These are phyloP conservation scores for Pilasporangium apinafurcum DNA, from an alignment of 352 stramenopile species.

Conservation along the genomic window DNA sequence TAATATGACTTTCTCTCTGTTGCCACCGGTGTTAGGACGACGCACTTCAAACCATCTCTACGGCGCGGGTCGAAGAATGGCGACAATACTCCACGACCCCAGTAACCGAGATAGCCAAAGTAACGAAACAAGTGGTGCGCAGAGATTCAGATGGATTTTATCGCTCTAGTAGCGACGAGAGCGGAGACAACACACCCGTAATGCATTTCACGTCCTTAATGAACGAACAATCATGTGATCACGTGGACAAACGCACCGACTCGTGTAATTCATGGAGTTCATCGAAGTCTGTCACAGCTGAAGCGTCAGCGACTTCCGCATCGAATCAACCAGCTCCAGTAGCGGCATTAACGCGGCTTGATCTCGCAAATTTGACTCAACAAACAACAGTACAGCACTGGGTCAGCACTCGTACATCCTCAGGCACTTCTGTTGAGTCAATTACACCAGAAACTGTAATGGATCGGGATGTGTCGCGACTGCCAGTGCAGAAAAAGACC, in stretches of 20 bases:
- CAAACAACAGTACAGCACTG: neutral
- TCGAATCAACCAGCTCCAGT: too few species aligned
- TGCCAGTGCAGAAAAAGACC: constrained; percentile 12
- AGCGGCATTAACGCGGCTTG: constrained; percentile 6
- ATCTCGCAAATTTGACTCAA: constrained; percentile 4
- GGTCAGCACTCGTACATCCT: neutral
- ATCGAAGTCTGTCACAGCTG: too few species aligned
- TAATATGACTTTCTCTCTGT: too few species aligned
- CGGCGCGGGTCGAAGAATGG: constrained; percentile 5
- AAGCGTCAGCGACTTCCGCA: too few species aligned
- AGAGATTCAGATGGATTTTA: neutral
- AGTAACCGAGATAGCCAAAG: too few species aligned
- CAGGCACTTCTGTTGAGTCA: neutral
- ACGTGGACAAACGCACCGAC: too few species aligned
- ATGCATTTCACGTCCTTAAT: constrained; percentile 3
- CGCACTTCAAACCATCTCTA: constrained; percentile 4
- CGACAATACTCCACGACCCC: neutral
- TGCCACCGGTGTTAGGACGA: too few species aligned
- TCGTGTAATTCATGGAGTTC: too few species aligned
- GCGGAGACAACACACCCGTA: constrained; percentile 2
- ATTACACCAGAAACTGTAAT: too few species aligned
- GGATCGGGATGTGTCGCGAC: neutral
- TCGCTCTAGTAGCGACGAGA: neutral
- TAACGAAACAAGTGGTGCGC: neutral
- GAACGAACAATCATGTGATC: too few species aligned